Base-by-base conservation (phyloP, 306 rosid genomes). In the Lathyrus tuberosus region DNA sequence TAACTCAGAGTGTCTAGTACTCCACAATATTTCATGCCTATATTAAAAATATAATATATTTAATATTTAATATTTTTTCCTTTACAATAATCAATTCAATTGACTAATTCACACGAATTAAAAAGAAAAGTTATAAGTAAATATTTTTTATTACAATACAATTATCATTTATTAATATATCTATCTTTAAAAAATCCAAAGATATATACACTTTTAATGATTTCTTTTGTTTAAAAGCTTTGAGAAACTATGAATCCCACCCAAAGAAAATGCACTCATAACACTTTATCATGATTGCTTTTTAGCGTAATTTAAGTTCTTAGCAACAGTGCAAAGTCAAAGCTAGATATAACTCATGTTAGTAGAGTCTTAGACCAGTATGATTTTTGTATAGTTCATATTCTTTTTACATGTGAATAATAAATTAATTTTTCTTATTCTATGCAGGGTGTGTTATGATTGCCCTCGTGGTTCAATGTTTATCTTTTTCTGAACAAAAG, bases 401-500 rank as follows among this genome's bases (percentile, higher is more conserved):
- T 31, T 31, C 35, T 31, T 31, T 31, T 31, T 31, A 33, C 2
- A 33, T 33, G 38, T 6, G 8, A 35, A 35, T 35, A 35, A 35
- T 35, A 35, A 35, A 35, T 35, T 35, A 35, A 13, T n/a, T 46
- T 44, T 2, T 46, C 47, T 13, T n/a, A 81, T 69, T 63, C 62
- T 62, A 54, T 68, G 82, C 76, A 41, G 81, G 15, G 58, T 33
- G 83, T 41, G 83, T 46, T 75, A 82, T 82, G 83, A 82, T 82
- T 82, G 76, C 79, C 4, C 76, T 66, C 81, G 71, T 75, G 83
- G 79, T 82, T 71, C 74, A 56, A 71, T 82, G 81, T 76, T 79
- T 52, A 67, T 67, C 81, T 79, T 82, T 82, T 75, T 28, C 74
- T 28, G 70, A 79, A 76, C 81, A 82, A 82, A 82, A 82, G 83